Base-by-base conservation (phyloP, 495 filamentous ascomycete species). In the Amphirosellinia nigrospora region DNA sequence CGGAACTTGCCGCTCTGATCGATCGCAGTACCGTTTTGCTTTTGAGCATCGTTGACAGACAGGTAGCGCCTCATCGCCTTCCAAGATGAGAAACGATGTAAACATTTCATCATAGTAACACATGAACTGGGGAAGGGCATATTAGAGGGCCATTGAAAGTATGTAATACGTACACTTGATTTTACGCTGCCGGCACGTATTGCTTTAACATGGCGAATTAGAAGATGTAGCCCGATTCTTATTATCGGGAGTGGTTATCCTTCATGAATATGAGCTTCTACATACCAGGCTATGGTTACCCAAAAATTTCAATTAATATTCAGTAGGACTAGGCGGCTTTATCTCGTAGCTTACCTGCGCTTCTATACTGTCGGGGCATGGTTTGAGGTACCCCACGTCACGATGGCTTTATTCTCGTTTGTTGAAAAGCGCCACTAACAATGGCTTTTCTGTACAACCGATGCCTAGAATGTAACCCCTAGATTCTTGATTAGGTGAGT, bases 181-280 rank as follows among this genome's bases (percentile, higher is more conserved):
- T 53, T 79, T 78, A 19, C 78, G 75, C 45, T 63, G 68, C 21
- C 79, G 73, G 65, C 79, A 82, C 9, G 73, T 71, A 52, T 78
- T 71, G 65, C 80, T 77, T 3, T 43, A 2, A 32, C 43, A 48
- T n/a, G 23, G 16, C 16, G 26, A 45, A 64, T 63, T 23, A 69
- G 67, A 67, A 5, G 39, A 34, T n/a, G n/a, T 13, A 21, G 15
- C 28, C 36, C 52, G 28, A 8, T 19, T 28, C 21, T 10, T 45
- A 2, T 36, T 16, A 16, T 53, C 32, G 11, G 11, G 34, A 16
- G 21, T 65, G 10, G n/a, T 26, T 16, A 2, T 65, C 39, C 26
- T 30, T 30, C 23, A 16, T 52, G 15, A 52, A 34, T 2, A 15
- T 8, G 26, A n/a, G 16, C 34, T 21, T 34, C n/a, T 30, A 5